Conservation (phyloP, 2,329 filamentous ascomycete species). For the Colletotrichum euphorbiae region DNA sequence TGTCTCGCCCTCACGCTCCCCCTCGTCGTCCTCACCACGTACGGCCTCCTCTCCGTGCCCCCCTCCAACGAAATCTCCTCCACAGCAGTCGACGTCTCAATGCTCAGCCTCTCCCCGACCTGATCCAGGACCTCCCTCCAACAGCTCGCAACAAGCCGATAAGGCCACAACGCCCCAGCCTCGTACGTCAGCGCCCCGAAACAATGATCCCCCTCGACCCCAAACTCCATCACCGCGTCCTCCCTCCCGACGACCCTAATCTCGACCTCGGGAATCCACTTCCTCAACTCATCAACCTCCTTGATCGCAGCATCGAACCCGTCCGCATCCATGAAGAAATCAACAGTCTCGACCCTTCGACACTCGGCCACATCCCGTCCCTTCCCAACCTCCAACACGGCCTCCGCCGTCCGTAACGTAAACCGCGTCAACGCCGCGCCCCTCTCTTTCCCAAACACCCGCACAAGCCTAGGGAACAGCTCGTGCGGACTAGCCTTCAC, state of each 20-base stretch:
- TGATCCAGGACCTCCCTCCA: constrained; percentile 55
- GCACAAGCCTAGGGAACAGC: constrained; percentile 51
- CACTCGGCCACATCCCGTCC: constrained; percentile 53
- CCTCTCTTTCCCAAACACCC: constrained; percentile 47
- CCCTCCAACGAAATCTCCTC: constrained; percentile 43
- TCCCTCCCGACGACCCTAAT: constrained; percentile 50
- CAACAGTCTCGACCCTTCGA: constrained; percentile 59
- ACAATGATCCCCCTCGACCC: constrained; percentile 48
- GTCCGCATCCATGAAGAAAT: constrained; percentile 55
- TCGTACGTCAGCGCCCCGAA: constrained; percentile 57
- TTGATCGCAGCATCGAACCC: constrained; percentile 49
- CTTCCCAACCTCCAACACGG: constrained; percentile 53
- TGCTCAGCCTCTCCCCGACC: constrained; percentile 49
- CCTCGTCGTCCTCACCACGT: constrained; percentile 57
- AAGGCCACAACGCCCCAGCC: constrained; percentile 64
- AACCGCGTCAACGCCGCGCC: constrained; percentile 58
- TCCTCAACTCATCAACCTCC: constrained; percentile 49
- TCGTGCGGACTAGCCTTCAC: constrained; percentile 60
- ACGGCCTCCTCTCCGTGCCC: constrained; percentile 45
- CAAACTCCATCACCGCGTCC: constrained; percentile 52
- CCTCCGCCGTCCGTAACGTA: constrained; percentile 55
- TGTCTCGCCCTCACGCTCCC: constrained; percentile 60
- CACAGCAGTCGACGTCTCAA: constrained; percentile 53
- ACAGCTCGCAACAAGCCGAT: constrained; percentile 59
- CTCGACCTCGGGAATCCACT: constrained; percentile 55